Evolutionary conservation across 345 rosid species (phyloP).

Genomic region (Moricandia arvensis): DNA sequence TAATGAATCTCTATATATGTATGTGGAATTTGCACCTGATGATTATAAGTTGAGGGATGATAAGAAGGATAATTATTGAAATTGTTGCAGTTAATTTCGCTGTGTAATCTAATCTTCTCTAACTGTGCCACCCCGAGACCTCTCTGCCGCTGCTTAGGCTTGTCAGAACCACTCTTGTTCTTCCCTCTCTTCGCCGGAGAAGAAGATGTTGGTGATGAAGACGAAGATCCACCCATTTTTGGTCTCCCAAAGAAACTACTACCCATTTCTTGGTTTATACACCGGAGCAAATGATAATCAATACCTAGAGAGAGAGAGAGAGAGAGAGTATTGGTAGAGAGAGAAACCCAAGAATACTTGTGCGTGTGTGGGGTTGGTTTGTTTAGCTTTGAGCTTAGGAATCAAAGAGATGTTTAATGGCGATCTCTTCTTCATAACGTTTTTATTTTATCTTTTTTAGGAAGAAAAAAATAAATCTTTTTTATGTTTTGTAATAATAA

Average conservation of each 20-base stretch:
- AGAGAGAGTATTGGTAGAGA: slow-evolving; percentile 13
- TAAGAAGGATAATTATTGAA: slow-evolving; percentile 44
- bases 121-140: slow-evolving; percentile 98
- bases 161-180: slow-evolving; percentile 68
- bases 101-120: slow-evolving; percentile 82
- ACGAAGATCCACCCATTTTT: slow-evolving; percentile 49
- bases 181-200: slow-evolving; percentile 69
- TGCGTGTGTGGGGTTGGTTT: slow-evolving; percentile 25
- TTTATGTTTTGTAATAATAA: slow-evolving; percentile 37
- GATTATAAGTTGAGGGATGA: slow-evolving; percentile 53
- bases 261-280: slow-evolving; percentile 46
- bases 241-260: slow-evolving; percentile 75
- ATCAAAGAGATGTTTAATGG: slow-evolving; percentile 51
- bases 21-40: slow-evolving; percentile 49
- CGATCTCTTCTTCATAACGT: slow-evolving; percentile 28
- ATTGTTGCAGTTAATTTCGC: slow-evolving; percentile 43
- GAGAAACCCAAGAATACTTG: slow-evolving; percentile 16
- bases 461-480: not conserved
- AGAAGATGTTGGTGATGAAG: slow-evolving; percentile 30
- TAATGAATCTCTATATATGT: slow-evolving; percentile 10
- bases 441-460: slow-evolving; percentile 2
- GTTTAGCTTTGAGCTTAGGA: slow-evolving; percentile 34
- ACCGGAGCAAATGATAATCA: not conserved
- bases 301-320: slow-evolving; percentile 22
- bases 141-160: slow-evolving; percentile 93